These are phyloP conservation scores for Coprinopsis marcescibilis DNA, from an alignment of 768 basidiomycete species.

Conservation along the genomic window DNA sequence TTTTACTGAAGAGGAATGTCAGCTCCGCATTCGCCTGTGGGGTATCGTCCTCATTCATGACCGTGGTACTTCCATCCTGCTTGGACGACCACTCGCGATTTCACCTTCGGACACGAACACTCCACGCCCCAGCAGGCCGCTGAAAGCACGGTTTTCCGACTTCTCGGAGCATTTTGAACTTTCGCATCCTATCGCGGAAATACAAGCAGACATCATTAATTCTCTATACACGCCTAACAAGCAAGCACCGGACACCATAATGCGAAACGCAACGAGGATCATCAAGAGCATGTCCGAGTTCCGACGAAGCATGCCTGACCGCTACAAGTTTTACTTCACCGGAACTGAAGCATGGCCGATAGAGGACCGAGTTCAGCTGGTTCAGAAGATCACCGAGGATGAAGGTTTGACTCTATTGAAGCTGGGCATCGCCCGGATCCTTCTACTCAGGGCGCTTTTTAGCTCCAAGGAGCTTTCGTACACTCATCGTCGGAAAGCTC, in stretches of 20 bases:
- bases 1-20: conserved; percentile 74
- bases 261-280: conserved; percentile 74
- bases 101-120: conserved; percentile 81
- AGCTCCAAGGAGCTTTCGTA: conserved; percentile 69
- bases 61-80: conserved; percentile 81
- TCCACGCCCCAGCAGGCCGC: conserved; percentile 54
- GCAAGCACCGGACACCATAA: conserved; percentile 61
- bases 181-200: conserved; percentile 71
- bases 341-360: conserved; percentile 72
- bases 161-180: conserved; percentile 78
- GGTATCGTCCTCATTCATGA: conserved; percentile 82
- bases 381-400: conserved; percentile 72
- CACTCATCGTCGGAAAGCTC: conserved; percentile 58
- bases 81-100: conserved; percentile 81
- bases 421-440: conserved; percentile 73
- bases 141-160: conserved; percentile 35
- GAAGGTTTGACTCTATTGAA: conserved; percentile 80
- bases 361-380: conserved; percentile 59
- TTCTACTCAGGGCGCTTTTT: conserved; percentile 74
- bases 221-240: conserved; percentile 76
- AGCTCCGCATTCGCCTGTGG: conserved; percentile 79
- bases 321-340: conserved; percentile 69
- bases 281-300: conserved; percentile 74
- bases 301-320: conserved; percentile 60
- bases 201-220: conserved; percentile 87